Evolutionary conservation across 2,329 filamentous ascomycete species (phyloP), one percentile per base, ranked within the genome.

Genomic region (Claviceps spartinae): DNA sequence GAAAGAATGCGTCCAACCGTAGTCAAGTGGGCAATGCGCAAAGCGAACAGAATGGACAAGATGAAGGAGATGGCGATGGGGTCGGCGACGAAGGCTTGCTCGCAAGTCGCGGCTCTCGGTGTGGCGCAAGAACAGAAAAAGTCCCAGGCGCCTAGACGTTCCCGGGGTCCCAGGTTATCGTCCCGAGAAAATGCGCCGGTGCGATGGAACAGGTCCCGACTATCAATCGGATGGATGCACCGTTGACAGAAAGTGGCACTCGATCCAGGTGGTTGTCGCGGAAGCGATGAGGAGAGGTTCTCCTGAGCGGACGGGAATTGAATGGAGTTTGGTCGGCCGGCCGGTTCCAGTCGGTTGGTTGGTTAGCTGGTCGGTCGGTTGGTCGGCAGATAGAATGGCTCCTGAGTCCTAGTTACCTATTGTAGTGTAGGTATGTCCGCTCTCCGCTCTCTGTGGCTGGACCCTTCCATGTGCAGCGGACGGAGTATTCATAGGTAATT

Each of bases 291-390:
- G 16, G 43, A 45, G 22, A 38, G 24, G 34, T 49, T 11, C 34
- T 42, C 38, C 3, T 46, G 44, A 20, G 26, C 13, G 18, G 44
- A 50, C 26, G 34, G 43, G 43, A 47, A 49, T 50, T 44, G 20
- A 30, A 47, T 42, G 51, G 51, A 50, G 48, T 38, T 40, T 49
- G 38, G 40, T 36, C 30, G 34, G 49, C 26, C 11, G 42, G n/a
- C 30, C 6, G 48, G 41, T 22, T 49, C 30, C 37, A 41, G 47
- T 30, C 40, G 49, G 37, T 40, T 26, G 41, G 51, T 30, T 34
- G 44, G 7, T 38, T 48, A 13, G 41, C 24, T 5, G 9, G 18
- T 43, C 16, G 42, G 38, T 41, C 30, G 46, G 45, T 38, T 45
- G 41, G 36, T 48, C n/a, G 38, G 45, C 11, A 42, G 30, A 18